Evolutionary conservation across 371 early-diverging fungal species (phyloP).

Genomic region (Mucor ambiguus): DNA sequence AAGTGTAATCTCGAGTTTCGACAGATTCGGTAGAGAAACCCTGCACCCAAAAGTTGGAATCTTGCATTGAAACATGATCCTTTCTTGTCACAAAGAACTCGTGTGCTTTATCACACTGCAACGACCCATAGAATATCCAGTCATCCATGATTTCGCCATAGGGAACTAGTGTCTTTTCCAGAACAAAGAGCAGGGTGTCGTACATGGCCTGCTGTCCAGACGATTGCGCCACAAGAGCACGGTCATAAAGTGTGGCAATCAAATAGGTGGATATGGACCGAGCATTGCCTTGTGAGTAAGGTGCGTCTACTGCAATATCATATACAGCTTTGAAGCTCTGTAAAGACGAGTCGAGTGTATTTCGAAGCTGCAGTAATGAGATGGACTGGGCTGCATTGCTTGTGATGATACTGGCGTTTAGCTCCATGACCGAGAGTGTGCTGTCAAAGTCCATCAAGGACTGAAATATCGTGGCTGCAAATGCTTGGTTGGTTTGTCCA

Average conservation of each 20-base stretch:
- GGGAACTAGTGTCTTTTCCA: constrained; percentile 31
- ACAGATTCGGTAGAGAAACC: constrained; percentile 20
- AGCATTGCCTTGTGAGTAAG: constrained; percentile 13
- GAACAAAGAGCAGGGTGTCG: constrained; percentile 21
- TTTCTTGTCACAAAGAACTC: constrained; percentile 43
- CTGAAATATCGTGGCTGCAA: constrained; percentile 28
- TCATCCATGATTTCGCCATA: constrained; percentile 41
- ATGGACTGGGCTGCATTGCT: constrained; percentile 7
- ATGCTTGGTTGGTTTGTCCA: constrained; percentile 47
- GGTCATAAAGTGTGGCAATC: constrained; percentile 29
- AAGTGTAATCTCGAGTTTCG: neutral
- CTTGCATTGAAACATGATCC: constrained; percentile 1
- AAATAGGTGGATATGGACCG: constrained; percentile 15
- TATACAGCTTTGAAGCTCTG: constrained; percentile 20
- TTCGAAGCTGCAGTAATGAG: constrained; percentile 23
- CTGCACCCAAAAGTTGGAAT: constrained; percentile 27
- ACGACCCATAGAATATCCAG: constrained; percentile 41
- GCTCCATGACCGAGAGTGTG: constrained; percentile 26
- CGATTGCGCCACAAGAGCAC: constrained; percentile 23
- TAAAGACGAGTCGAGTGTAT: constrained; percentile 5
- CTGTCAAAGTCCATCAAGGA: constrained; percentile 32
- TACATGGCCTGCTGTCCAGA: constrained; percentile 18
- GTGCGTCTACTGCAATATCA: constrained; percentile 7
- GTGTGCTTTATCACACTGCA: constrained; percentile 27
- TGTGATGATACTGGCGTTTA: constrained; percentile 17